Evolutionary conservation across 345 rosid species (phyloP).

Genomic region (Euphorbia pulcherrima): DNA sequence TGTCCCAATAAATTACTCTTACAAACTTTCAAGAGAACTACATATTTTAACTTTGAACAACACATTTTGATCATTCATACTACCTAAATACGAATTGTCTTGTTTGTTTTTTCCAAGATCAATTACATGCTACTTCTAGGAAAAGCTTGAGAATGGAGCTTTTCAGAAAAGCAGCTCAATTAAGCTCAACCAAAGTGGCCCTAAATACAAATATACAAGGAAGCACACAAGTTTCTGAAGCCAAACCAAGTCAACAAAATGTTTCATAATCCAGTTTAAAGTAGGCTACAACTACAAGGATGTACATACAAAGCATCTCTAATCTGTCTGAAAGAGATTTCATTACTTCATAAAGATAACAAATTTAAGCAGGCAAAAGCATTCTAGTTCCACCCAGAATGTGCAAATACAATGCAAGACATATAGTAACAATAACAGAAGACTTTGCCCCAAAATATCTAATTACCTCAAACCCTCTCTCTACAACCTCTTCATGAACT

Average conservation of each 20-base stretch:
- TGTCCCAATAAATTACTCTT: too few relatives aligned
- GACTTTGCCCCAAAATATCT: conserved; percentile 68
- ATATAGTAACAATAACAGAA: conserved; percentile 62
- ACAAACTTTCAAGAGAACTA: too few relatives aligned
- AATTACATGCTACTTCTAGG: too few relatives aligned
- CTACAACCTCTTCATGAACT: conserved; percentile 53
- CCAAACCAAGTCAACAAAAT: conserved; percentile 4
- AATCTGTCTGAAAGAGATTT: conserved; percentile 1
- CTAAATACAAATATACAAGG: not conserved
- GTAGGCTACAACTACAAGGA: conserved; percentile 8
- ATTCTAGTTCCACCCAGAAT: conserved; percentile 43
- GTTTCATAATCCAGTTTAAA: conserved; percentile 4
- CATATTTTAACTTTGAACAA: too few relatives aligned
- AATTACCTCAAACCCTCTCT: conserved; percentile 60
- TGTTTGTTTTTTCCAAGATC: too few relatives aligned
- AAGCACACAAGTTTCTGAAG: not conserved
- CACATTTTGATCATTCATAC: too few relatives aligned
- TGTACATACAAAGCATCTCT: conserved; percentile 13
- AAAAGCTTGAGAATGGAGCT: too few relatives aligned
- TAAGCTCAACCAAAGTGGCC: too few relatives aligned
- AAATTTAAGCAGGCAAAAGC: conserved; percentile 44
- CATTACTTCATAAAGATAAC: not conserved
- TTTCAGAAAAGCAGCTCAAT: too few relatives aligned
- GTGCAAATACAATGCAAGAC: conserved; percentile 75
- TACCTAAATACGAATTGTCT: too few relatives aligned